A percentile compares a stretch with the other conserved stretches of the same genome.
These are phyloP conservation scores for Cucumis cinereus DNA, from an alignment of 306 rosid genomes.

Conservation along the genomic window DNA sequence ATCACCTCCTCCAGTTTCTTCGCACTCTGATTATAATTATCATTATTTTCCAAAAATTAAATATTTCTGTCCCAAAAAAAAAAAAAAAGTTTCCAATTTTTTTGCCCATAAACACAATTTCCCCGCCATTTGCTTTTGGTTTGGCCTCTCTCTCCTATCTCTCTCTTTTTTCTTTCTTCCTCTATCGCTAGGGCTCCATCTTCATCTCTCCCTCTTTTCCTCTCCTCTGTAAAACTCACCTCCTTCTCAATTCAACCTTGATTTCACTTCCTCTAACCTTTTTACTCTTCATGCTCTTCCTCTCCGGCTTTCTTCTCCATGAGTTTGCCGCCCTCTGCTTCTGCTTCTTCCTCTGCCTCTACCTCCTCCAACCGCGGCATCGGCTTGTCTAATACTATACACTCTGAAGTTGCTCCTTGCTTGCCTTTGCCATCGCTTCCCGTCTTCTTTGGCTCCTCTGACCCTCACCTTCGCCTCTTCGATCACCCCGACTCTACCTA, in stretches of 20 bases:
- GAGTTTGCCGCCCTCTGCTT: constrained; percentile 29
- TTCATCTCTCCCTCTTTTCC: background rate
- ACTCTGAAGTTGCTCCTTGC: constrained; percentile 86
- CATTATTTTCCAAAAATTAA: too few species aligned
- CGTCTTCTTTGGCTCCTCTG: constrained; percentile 74
- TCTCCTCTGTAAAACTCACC: constrained; percentile 15
- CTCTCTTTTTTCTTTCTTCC: constrained; percentile 21
- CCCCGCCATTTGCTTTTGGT: constrained; percentile 75
- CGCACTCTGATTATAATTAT: background rate
- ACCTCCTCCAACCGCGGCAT: constrained; percentile 37
- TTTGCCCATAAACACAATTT: constrained; percentile 24
- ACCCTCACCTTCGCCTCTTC: constrained; percentile 47
- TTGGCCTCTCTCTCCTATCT: constrained; percentile 1
- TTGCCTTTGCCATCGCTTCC: constrained; percentile 89
- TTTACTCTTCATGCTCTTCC: constrained; percentile 37
- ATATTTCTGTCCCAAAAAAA: too few species aligned
- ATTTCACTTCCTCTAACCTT: constrained; percentile 15
- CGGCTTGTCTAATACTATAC: constrained; percentile 55
- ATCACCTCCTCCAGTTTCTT: background rate
- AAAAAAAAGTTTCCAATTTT: constrained; percentile 6
- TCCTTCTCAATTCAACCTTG: constrained; percentile 9
- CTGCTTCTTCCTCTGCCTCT: constrained; percentile 7
- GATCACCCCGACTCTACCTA: constrained; percentile 32
- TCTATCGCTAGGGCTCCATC: background rate
- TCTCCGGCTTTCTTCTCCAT: constrained; percentile 36